Base-by-base conservation (phyloP, 106 monocot genomes). In the Dendrobium officinale region DNA sequence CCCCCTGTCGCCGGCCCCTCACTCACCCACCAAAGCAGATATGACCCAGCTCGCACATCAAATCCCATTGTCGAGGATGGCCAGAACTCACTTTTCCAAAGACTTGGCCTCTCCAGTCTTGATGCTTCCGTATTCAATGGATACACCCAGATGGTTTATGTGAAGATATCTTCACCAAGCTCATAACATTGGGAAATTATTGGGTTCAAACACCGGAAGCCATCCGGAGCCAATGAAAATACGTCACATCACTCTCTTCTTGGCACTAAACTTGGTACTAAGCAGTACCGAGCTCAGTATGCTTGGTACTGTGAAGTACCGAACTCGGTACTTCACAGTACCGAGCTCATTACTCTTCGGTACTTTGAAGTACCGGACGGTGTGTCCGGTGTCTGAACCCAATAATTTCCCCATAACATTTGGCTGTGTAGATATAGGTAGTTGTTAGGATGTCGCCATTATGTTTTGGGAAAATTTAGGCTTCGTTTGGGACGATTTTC, bases 1-100 rank as follows among this genome's bases (percentile, higher is more conserved):
- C 92, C 92, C 1, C 89, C 89, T 9, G 89, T 88, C 40, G 92
- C 92, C 2, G 92, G 89, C 5, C 86, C 92, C 1, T 89, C 92
- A 0, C 86, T 92, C 17, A 92, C 87, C 5, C 92, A 89, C 67
- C 92, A 92, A 78, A 83, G 85, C 2, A 85, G 92, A 68, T 92
- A 89, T 17, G 92, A 92, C 75, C 92, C 92, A 9, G 89, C 92
- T 3, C 92, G 89, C 51, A 70, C 78, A 16, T 20, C 89, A 10
- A 83, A 86, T 42, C 92, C 92, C 5, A 87, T 89, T 4, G 73
- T 92, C 41, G 87, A 92, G 59, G 89, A 92, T 81, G 92, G 92
- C 20, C 78, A 84, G 67, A 86, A 77, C 51, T 80, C 80, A 7
- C 75, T 89, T 44, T 92, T 89, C 80, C 55, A 81, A 17, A 83